phyloP scores from a whole-genome alignment of 331 rosid species.

The Quercus tomentella region DNA sequence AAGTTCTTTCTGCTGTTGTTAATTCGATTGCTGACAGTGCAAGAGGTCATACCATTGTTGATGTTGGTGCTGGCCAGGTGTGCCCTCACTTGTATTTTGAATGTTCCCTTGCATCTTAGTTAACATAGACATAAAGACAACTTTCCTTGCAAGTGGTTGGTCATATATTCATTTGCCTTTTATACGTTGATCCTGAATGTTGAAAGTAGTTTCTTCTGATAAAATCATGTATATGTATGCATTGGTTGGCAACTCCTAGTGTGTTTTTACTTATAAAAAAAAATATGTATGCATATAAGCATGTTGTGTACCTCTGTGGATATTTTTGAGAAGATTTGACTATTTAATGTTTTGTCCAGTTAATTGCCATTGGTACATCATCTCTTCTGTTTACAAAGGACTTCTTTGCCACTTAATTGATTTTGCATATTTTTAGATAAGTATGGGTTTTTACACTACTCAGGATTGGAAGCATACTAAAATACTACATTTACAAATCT shows the following conservation, averaged over 20 bases:
- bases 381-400: no score
- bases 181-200: background rate
- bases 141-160: background rate
- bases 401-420: no score
- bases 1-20: slow-evolving; percentile 70
- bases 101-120: background rate
- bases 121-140: background rate
- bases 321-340: no score
- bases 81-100: slow-evolving; percentile 5
- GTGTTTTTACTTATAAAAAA: no score
- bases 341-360: no score
- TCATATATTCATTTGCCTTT: background rate
- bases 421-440: no score
- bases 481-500: no score
- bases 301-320: no score
- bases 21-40: slow-evolving; percentile 48
- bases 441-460: no score
- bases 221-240: background rate
- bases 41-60: slow-evolving; percentile 51
- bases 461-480: no score
- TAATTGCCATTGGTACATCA: no score
- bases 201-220: background rate
- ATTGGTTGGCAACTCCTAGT: background rate
- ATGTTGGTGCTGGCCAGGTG: slow-evolving; percentile 99
- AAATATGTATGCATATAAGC: no score